These are phyloP conservation scores for Cocos nucifera DNA, from an alignment of 176 grass and related monocot species.

Conservation along the genomic window DNA sequence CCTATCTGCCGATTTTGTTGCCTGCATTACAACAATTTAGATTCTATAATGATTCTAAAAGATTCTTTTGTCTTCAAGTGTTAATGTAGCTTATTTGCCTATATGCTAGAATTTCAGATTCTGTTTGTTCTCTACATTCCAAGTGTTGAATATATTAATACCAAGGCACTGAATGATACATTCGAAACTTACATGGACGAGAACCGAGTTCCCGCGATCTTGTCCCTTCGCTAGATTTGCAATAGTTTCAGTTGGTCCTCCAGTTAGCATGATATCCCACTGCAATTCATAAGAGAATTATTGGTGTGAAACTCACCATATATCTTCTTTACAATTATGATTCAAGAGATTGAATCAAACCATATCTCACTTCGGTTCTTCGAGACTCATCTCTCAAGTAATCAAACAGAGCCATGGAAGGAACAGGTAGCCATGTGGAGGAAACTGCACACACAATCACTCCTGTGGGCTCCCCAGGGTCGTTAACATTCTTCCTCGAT, in stretches of 20 bases:
- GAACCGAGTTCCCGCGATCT: conserved; percentile 59
- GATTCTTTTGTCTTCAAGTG: too few species aligned
- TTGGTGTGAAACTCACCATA: neutral
- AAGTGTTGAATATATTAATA: neutral
- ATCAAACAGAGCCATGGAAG: conserved; percentile 25
- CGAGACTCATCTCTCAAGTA: conserved; percentile 53
- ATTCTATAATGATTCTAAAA: too few species aligned
- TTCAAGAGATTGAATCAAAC: neutral
- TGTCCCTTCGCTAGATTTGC: conserved; percentile 56
- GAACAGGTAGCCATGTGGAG: conserved; percentile 57
- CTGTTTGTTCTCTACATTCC: too few species aligned
- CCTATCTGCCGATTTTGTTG: conserved; percentile 19
- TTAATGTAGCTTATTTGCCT: too few species aligned
- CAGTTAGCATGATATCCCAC: conserved; percentile 49
- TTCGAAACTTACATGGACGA: conserved; percentile 37
- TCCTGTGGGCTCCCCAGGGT: conserved; percentile 61
- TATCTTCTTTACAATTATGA: too few species aligned
- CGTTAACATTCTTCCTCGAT: conserved; percentile 34
- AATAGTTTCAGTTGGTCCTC: conserved; percentile 20
- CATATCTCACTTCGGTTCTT: conserved; percentile 30
- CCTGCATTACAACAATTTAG: conserved; percentile 13
- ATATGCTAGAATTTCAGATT: too few species aligned
- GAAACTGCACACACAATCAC: conserved; percentile 50
- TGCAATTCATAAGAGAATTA: conserved; percentile 16
- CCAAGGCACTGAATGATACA: neutral